Conservation (phyloP, 176 grass and related monocot genomes). For the sorghum (Sorghum bicolor) region Sorghum_bicolor_NCBIv3 NC_012878.2:49514001-49514500, state of each 20-base stretch:
- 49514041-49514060: slow-evolving; percentile 18
- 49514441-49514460: neutral
- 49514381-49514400: slow-evolving; percentile 14
- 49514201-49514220: neutral
- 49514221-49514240: neutral
- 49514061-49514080: neutral
- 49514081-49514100: neutral
- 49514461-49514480: neutral
- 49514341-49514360: neutral
- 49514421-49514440: neutral
- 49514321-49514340: neutral
- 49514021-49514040: neutral
- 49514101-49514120: neutral
- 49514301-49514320: neutral
- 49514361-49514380: neutral
- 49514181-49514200: neutral
- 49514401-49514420: neutral
- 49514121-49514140: neutral
- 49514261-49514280: neutral
- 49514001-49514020: slow-evolving; percentile 20
- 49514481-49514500: neutral
- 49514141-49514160: neutral
- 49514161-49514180: neutral
- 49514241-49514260: neutral
- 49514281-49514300: neutral